Conservation (phyloP, 1,284 basidiomycete species). For the Abortiporus biennis region DNA sequence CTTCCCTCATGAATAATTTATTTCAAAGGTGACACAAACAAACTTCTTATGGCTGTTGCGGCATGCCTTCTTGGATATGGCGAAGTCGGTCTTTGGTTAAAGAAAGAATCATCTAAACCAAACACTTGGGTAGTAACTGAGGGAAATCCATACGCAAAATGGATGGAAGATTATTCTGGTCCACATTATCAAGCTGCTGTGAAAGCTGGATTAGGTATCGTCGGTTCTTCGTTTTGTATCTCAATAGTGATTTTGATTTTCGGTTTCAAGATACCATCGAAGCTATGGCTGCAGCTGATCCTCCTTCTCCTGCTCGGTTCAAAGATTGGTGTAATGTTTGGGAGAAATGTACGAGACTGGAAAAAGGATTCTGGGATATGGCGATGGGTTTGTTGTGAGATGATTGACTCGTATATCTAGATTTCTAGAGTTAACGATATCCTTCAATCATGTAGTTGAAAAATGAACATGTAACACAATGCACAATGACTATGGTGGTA, state of each 20-base stretch:
- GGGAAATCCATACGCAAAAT: slow-evolving; percentile 68
- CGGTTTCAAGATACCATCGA: slow-evolving; percentile 52
- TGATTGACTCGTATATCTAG: too few relatives aligned
- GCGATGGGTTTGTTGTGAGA: slow-evolving; percentile 45
- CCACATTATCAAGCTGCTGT: slow-evolving; percentile 69
- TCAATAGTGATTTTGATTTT: background rate
- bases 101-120: slow-evolving; percentile 43
- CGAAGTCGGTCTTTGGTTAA: slow-evolving; percentile 85
- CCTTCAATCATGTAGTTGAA: too few relatives aligned
- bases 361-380: slow-evolving; percentile 90
- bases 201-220: slow-evolving; percentile 61
- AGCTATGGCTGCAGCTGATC: slow-evolving; percentile 49
- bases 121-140: slow-evolving; percentile 52
- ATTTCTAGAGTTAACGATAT: too few relatives aligned
- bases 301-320: slow-evolving; percentile 58
- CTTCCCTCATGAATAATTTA: too few relatives aligned
- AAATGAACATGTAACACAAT: background rate
- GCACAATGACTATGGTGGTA: background rate
- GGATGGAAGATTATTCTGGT: slow-evolving; percentile 84
- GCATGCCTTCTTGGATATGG: slow-evolving; percentile 92
- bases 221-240: background rate
- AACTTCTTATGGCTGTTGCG: slow-evolving; percentile 75
- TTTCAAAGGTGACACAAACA: slow-evolving; percentile 59
- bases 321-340: slow-evolving; percentile 71
- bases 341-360: slow-evolving; percentile 73